Conservation (phyloP, 371 early-diverging fungal species). For the Mucor irregularis region DNA sequence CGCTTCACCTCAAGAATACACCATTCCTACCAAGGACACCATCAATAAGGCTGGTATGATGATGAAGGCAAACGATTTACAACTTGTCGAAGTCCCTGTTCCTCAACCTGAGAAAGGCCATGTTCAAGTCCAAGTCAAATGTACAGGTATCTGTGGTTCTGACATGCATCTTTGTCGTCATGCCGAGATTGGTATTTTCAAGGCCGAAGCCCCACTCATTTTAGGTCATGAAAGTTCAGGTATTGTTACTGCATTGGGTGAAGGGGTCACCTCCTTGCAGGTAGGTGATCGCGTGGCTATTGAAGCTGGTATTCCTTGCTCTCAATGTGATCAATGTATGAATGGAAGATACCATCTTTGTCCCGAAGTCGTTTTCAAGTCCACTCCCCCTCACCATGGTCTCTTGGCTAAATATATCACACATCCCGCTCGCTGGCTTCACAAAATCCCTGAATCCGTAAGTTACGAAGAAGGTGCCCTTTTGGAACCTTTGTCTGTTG, state of each 20-base stretch:
- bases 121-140: slow-evolving; percentile 43
- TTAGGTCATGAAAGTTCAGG: slow-evolving; percentile 43
- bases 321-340: slow-evolving; percentile 46
- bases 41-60: slow-evolving; percentile 36
- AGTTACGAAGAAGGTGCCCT: slow-evolving; percentile 45
- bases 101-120: slow-evolving; percentile 33
- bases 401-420: slow-evolving; percentile 45
- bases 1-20: slow-evolving; percentile 15
- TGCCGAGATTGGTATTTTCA: slow-evolving; percentile 51
- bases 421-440: slow-evolving; percentile 49
- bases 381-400: slow-evolving; percentile 48
- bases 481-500: slow-evolving; percentile 45
- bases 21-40: slow-evolving; percentile 25
- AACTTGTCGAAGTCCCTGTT: slow-evolving; percentile 40
- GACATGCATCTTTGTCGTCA: slow-evolving; percentile 47
- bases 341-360: slow-evolving; percentile 48
- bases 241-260: slow-evolving; percentile 36
- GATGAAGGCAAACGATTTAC: slow-evolving; percentile 38
- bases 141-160: slow-evolving; percentile 47
- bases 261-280: slow-evolving; percentile 34
- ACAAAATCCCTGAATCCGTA: slow-evolving; percentile 42
- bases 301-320: slow-evolving; percentile 52
- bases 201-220: slow-evolving; percentile 32
- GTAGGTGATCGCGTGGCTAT: slow-evolving; percentile 54
- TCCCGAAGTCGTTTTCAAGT: slow-evolving; percentile 48